Base-by-base conservation (phyloP, 129 eudicot genomes). In the Oenanthe sinensis region DNA sequence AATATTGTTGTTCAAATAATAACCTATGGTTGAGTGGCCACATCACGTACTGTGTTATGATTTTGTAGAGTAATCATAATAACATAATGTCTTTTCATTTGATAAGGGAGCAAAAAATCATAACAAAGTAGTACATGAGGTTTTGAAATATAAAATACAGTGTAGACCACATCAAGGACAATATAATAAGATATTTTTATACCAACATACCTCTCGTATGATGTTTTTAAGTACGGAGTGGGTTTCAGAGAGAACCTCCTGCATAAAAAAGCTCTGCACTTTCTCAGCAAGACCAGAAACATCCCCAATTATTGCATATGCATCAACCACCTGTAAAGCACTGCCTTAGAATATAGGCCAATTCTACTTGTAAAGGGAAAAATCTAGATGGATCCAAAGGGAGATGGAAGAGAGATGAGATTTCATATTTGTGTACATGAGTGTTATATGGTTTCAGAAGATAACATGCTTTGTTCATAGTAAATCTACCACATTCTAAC, bases 231-330 rank as follows among this genome's bases (percentile, higher is more conserved):
- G 76, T 52, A 85, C 90, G 6, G 85, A 82, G 71, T 90, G 97
- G 45, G 95, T 92, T 83, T 90, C 95, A 80, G 96, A 88, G n/a
- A 91, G 90, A 76, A 94, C 93, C 83, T 91, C 92, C 81, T 89
- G 97, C 96, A 91, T 91, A 74, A 88, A 91, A 84, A 91, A 92
- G 88, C 99, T 96, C 79, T 96, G 99, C 48, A 96, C 84, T 84
- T 96, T 96, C 78, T 92, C 97, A 86, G 97, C 97, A 79, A 96
- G 97, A 80, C 97, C 97, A 80, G 99, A 81, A 79, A 96, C 97
- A 86, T 96, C 99, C 77, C 96, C 99, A 77, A 96, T 92, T 43
- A 96, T 85, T 67, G 99, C 99, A 89, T 96, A 96, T 48, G 99
- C 97, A 86, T 96, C 99, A 49, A 96, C 90, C 81, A 92, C 99